Percentiles rank a stretch among this genome's conserved stretches.
Evolutionary conservation across 768 basidiomycete genomes (phyloP).

Genomic region (Tricholoma bakamatsutake): DNA sequence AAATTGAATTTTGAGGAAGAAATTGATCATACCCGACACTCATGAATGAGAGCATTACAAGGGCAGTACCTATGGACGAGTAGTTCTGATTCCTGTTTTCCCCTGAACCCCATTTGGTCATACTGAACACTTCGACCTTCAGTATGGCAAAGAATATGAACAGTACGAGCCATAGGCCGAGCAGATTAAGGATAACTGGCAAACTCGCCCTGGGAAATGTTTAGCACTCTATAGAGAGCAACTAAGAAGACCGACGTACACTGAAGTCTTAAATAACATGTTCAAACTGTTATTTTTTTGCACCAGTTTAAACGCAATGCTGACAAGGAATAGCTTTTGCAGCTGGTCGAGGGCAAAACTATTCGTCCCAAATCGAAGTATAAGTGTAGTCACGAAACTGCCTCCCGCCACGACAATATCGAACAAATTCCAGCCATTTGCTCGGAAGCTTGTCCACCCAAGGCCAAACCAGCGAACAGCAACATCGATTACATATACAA

Average conservation of each 20-base stretch:
- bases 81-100: conserved; percentile 75
- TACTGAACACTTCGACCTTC: conserved; percentile 83
- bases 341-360: conserved; percentile 57
- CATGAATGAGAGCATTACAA: conserved; percentile 91
- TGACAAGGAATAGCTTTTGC: conserved; percentile 89
- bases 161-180: conserved; percentile 83
- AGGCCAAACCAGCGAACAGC: conserved; percentile 75
- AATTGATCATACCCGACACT: conserved; percentile 67
- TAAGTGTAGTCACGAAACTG: conserved; percentile 76
- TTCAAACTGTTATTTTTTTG: conserved; percentile 85
- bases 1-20: conserved; percentile 3
- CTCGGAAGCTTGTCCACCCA: conserved; percentile 77
- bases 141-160: conserved; percentile 91
- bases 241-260: conserved; percentile 47
- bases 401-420: conserved; percentile 78
- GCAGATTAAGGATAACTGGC: conserved; percentile 77
- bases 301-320: conserved; percentile 91
- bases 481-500: conserved; percentile 74
- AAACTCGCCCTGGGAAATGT: conserved; percentile 61
- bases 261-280: conserved; percentile 93
- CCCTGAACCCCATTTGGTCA: conserved; percentile 78
- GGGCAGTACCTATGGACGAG: conserved; percentile 65
- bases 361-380: conserved; percentile 50
- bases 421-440: conserved; percentile 93
- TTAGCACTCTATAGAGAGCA: neutral